phyloP scores from a whole-genome alignment of 164 flowering plant genomes.

The Liriodendron chinense region DNA sequence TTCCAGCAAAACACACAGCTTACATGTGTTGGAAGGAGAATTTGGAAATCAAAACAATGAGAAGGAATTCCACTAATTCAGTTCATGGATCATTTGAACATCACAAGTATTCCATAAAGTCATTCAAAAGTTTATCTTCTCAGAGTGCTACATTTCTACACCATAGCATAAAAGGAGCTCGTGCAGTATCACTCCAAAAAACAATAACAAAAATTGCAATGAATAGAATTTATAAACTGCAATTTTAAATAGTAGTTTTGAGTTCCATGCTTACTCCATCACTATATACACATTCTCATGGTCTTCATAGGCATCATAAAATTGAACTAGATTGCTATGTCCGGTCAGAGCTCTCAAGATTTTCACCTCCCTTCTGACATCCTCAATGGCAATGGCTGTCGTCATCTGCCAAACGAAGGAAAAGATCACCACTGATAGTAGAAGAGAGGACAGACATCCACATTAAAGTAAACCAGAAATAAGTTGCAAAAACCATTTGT shows the following conservation, averaged over 20 bases:
- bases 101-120: no score
- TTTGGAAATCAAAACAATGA: no score
- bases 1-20: no score
- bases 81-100: no score
- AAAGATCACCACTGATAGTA: not conserved
- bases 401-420: constrained; percentile 61
- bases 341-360: constrained; percentile 81
- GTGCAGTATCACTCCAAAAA: no score
- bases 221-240: not conserved
- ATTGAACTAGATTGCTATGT: constrained; percentile 69
- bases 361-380: constrained; percentile 91
- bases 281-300: constrained; percentile 77
- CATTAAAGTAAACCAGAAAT: not conserved
- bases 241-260: not conserved
- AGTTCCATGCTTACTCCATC: constrained; percentile 74
- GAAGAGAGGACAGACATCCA: not conserved
- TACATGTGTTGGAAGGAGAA: no score
- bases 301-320: constrained; percentile 93
- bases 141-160: no score
- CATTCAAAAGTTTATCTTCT: no score
- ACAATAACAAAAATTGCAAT: no score
- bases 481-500: not conserved
- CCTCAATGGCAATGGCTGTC: constrained; percentile 93
- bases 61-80: no score
- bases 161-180: no score